Percentiles rank a stretch among this genome's conserved stretches.
phyloP scores from a whole-genome alignment of 495 filamentous ascomycete species.

The Tuber indicum region DNA sequence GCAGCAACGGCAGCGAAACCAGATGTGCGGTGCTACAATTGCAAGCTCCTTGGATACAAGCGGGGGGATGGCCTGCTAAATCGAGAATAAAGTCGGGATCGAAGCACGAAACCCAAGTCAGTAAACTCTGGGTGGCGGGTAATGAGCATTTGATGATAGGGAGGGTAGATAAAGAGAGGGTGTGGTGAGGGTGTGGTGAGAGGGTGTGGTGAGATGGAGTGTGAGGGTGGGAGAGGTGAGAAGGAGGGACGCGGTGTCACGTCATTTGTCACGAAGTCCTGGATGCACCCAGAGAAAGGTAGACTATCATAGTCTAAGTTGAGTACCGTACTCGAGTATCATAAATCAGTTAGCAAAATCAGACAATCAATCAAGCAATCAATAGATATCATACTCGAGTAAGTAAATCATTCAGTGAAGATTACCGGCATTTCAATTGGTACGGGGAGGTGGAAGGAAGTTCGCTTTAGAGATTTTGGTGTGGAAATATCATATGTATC shows the following conservation, averaged over 20 bases:
- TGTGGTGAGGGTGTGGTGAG: conserved; percentile 8
- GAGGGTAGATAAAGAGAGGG: conserved; percentile 9
- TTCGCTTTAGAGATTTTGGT: neutral
- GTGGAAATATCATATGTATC: neutral
- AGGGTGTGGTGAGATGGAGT: neutral
- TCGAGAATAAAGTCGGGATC: conserved; percentile 34
- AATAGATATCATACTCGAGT: neutral
- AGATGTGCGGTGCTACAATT: conserved; percentile 31
- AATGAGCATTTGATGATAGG: conserved; percentile 31
- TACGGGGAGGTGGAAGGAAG: neutral
- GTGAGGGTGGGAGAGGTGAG: neutral
- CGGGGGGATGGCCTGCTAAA: conserved; percentile 31
- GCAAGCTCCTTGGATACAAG: conserved; percentile 34
- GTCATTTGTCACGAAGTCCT: conserved; percentile 37
- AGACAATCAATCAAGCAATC: neutral
- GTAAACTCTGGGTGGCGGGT: conserved; percentile 36
- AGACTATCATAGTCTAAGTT: neutral
- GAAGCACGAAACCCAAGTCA: conserved; percentile 22
- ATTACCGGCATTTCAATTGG: neutral
- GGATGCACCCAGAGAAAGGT: conserved; percentile 17
- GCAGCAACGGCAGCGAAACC: conserved; percentile 30
- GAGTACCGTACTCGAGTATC: neutral
- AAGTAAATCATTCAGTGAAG: neutral
- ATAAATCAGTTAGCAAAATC: neutral
- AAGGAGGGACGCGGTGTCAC: conserved; percentile 26